Base-by-base conservation (phyloP, 176 grass and related monocot species). In the Tillandsia fasciculata region DNA sequence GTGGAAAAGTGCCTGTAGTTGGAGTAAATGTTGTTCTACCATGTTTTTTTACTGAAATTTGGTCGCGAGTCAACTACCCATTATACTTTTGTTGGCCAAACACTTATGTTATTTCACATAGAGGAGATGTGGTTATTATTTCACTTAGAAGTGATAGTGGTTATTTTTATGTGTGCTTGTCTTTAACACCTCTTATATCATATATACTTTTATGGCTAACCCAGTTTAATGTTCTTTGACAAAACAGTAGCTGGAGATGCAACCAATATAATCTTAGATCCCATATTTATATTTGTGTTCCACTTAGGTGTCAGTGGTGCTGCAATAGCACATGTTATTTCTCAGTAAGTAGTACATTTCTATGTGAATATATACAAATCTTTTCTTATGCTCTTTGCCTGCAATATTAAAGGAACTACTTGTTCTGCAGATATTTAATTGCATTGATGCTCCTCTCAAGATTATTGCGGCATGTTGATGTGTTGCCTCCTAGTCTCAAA, bases 281-380 rank as follows among this genome's bases (percentile, higher is more conserved):
- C 92, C 27, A 83, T 96, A 78, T 88, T 96, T 87, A 96, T 96
- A 50, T 96, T 96, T 84, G 49, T 84, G 52, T 89, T 96, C 80
- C 78, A 78, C 2, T 80, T 89, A 81, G 92, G 92, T 79, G 88
- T 91, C 56, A 72, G 81, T 70, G 92, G 92, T 65, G 92, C 88
- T n/a, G 92, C 92, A 50, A 84, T 96, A 76, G 83, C 92, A 74
- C 92, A 96, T 96, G 92, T 96, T 80, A 77, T 91, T 82, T 96
- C 92, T 88, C 92, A 96, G 92, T 96, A 87, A 49, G 92, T 81
- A 75, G 11, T 72, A 53, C 68, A 12, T 68, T 6, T 6, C 67
- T 71, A 66, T 61, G 11, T 71, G 54, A 75, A 7, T 69, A 8
- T 26, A n/a, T 63, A 28, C 27, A 6, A 64, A 8, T 15, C 22